Evolutionary conservation across 148 eudicot genomes (phyloP).

Genomic region (Rhododendron henanense): DNA sequence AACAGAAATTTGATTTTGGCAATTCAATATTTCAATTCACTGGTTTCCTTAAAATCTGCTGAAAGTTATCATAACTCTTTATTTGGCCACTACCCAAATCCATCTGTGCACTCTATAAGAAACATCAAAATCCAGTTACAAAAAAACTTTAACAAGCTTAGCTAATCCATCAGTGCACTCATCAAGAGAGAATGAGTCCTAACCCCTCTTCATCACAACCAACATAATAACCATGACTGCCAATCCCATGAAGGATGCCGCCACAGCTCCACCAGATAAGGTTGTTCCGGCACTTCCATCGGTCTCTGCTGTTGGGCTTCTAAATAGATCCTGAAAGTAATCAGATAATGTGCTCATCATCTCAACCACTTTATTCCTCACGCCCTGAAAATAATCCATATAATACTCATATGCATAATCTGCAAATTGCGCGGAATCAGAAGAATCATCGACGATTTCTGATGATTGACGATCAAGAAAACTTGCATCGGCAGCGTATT

Average conservation of each 20-base stretch:
- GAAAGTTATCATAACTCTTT: not conserved
- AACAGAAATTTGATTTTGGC: not conserved
- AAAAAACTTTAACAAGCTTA: too few relatives aligned
- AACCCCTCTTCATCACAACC: constrained; percentile 51
- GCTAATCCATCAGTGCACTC: too few relatives aligned
- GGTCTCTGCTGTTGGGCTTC: not conserved
- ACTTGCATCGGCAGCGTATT: constrained; percentile 22
- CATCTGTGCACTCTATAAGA: not conserved
- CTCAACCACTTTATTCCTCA: constrained; percentile 46
- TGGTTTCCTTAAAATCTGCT: not conserved
- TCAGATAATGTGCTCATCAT: constrained; percentile 53
- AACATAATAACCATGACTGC: constrained; percentile 73
- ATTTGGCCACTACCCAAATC: not conserved
- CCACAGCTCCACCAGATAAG: constrained; percentile 18
- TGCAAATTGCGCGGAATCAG: constrained; percentile 14
- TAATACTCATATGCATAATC: constrained; percentile 27
- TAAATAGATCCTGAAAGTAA: constrained; percentile 44
- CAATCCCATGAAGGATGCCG: constrained; percentile 56
- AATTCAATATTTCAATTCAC: not conserved
- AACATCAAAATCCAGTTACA: not conserved
- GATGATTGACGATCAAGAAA: constrained; percentile 13
- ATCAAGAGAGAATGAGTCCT: not conserved
- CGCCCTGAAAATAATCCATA: constrained; percentile 26
- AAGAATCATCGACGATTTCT: constrained; percentile 10
- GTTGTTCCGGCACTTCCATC: constrained; percentile 21